Evolutionary conservation across 768 basidiomycete species (phyloP).

Genomic region (Tremella yokohamensis): DNA sequence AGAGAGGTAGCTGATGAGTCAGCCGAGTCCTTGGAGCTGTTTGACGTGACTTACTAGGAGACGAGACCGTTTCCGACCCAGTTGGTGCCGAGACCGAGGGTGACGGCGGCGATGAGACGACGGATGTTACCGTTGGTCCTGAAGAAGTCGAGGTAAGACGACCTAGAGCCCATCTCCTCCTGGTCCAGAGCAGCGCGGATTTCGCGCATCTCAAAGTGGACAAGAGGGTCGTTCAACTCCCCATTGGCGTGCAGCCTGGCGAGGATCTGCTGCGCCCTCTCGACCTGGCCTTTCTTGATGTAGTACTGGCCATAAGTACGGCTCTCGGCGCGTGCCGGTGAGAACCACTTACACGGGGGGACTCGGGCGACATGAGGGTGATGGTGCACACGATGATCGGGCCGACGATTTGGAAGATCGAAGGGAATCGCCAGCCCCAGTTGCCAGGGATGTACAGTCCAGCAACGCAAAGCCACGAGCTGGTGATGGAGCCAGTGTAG

Average conservation of each 20-base stretch:
- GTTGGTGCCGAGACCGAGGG: conserved; percentile 71
- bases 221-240: conserved; percentile 38
- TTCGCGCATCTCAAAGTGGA: conserved; percentile 39
- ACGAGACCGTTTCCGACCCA: conserved; percentile 57
- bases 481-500: conserved; percentile 13
- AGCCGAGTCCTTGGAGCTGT: conserved; percentile 18
- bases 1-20: conserved; percentile 41
- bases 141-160: conserved; percentile 8
- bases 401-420: conserved; percentile 4
- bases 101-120: conserved; percentile 59
- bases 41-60: conserved; percentile 22
- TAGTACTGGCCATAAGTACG: conserved; percentile 20
- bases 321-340: not conserved
- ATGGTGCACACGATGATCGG: conserved; percentile 9
- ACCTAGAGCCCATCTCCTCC: conserved; percentile 16
- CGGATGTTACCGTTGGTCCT: conserved; percentile 66
- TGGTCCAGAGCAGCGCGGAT: conserved; percentile 31
- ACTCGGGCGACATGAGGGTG: conserved; percentile 15
- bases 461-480: conserved; percentile 20
- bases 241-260: conserved; percentile 46
- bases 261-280: conserved; percentile 37
- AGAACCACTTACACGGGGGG: conserved; percentile 22
- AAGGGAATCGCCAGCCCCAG: conserved; percentile 18
- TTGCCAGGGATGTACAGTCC: conserved; percentile 6
- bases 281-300: conserved; percentile 32